Percentiles rank a stretch among this genome's conserved stretches.
Evolutionary conservation across 768 basidiomycete species (phyloP).

Genomic region (Collybia sordida): DNA sequence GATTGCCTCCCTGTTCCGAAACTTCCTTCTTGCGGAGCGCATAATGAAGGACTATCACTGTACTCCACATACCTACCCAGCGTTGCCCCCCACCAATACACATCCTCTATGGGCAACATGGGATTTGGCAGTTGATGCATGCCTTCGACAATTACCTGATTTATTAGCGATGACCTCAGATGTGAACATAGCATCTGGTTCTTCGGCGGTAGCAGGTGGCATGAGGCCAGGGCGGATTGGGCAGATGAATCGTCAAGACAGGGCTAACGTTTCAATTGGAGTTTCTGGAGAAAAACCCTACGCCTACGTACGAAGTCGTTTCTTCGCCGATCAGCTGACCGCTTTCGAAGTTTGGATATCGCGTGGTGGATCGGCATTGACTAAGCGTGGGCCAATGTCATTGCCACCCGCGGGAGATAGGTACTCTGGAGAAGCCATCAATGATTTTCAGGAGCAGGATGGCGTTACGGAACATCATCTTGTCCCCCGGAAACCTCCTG

Average conservation of each 20-base stretch:
- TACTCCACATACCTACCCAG: conserved; percentile 90
- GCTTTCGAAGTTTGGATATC: conserved; percentile 99
- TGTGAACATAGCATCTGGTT: conserved; percentile 13
- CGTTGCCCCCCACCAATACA: conserved; percentile 93
- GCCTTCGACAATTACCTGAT: conserved; percentile 89
- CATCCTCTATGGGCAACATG: conserved; percentile 96
- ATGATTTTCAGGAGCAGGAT: conserved; percentile 9
- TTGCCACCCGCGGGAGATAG: conserved; percentile 51
- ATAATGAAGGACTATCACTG: conserved; percentile 99
- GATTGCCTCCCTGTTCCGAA: conserved; percentile 94
- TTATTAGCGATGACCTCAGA: conserved; percentile 51
- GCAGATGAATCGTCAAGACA: conserved; percentile 22
- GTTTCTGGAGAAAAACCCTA: conserved; percentile 49
- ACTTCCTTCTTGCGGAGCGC: conserved; percentile 94
- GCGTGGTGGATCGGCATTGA: conserved; percentile 84
- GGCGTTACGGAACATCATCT: conserved; percentile 41
- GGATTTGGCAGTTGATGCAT: conserved; percentile 96
- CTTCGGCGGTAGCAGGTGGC: conserved; percentile 26
- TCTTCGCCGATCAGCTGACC: conserved; percentile 94
- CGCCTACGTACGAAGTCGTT: conserved; percentile 81
- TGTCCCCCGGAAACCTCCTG: conserved; percentile 89
- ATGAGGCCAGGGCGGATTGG: conserved; percentile 43
- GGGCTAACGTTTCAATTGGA: conserved; percentile 12
- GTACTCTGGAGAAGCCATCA: conserved; percentile 14
- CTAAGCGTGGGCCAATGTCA: conserved; percentile 73